phyloP scores from a whole-genome alignment of 2,329 filamentous ascomycete genomes.

The Rhytidhysteron rufulum region DNA sequence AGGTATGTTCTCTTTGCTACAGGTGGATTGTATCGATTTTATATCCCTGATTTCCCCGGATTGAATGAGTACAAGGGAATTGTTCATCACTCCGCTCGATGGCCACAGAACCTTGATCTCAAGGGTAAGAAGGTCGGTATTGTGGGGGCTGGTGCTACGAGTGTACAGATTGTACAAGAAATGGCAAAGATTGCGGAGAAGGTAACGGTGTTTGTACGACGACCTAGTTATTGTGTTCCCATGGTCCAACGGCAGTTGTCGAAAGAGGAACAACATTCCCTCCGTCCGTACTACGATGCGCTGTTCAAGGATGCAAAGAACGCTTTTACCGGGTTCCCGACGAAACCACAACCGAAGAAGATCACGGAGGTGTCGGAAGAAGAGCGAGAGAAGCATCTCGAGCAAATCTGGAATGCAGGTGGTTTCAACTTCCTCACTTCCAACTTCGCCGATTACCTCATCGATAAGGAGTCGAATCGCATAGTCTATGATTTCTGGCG shows the following conservation, averaged over 20 bases:
- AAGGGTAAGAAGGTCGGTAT: conserved; percentile 20
- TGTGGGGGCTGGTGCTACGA: conserved; percentile 24
- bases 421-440: conserved; percentile 36
- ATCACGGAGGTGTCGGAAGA: conserved; percentile 12
- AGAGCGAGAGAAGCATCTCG: conserved; percentile 15
- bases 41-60: conserved; percentile 16
- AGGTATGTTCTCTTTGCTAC: conserved; percentile 34
- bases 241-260: conserved; percentile 20
- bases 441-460: conserved; percentile 31
- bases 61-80: conserved; percentile 15
- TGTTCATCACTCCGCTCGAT: conserved; percentile 16
- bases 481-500: conserved; percentile 47
- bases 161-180: conserved; percentile 26
- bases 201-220: conserved; percentile 17
- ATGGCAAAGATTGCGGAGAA: conserved; percentile 17
- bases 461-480: conserved; percentile 36
- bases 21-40: conserved; percentile 14
- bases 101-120: conserved; percentile 34
- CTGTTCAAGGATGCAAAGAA: conserved; percentile 13
- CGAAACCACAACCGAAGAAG: conserved; percentile 3
- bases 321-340: conserved; percentile 16
- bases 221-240: conserved; percentile 22
- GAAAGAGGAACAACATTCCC: conserved; percentile 14
- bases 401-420: conserved; percentile 27
- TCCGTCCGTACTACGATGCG: conserved; percentile 23